phyloP scores from a whole-genome alignment of 2,329 filamentous ascomycete species.

The Diaporthe caulivora region DNA sequence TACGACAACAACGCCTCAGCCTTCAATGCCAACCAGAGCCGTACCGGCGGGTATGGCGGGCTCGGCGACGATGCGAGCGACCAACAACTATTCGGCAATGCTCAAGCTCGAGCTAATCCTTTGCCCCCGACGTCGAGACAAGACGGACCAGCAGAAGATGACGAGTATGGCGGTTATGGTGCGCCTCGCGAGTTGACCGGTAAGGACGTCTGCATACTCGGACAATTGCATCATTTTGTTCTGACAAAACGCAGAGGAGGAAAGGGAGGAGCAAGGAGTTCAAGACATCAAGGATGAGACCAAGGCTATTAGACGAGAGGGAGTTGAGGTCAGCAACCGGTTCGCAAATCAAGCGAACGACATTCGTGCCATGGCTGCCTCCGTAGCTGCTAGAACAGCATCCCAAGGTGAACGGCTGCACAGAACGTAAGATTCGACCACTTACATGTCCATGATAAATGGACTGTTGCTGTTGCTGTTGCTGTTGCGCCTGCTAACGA shows the following conservation, averaged over 20 bases:
- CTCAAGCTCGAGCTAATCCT: slow-evolving; percentile 31
- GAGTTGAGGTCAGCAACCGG: slow-evolving; percentile 58
- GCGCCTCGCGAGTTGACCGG: slow-evolving; percentile 76
- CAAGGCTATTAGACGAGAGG: slow-evolving; percentile 80
- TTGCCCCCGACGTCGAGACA: not conserved
- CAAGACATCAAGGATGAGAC: slow-evolving; percentile 81
- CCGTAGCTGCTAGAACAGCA: no score
- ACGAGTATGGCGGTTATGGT: slow-evolving; percentile 66
- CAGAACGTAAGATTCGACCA: not conserved
- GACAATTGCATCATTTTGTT: rapidly evolving
- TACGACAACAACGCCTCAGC: slow-evolving; percentile 57
- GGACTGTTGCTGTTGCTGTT: no score
- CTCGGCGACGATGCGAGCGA: slow-evolving; percentile 64
- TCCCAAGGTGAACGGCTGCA: not conserved
- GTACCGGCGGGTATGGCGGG: slow-evolving; percentile 72
- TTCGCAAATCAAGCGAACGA: not conserved
- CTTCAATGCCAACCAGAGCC: slow-evolving; percentile 48
- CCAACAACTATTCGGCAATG: slow-evolving; percentile 66
- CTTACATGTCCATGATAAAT: not conserved
- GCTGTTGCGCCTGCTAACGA: no score
- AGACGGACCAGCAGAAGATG: slow-evolving; percentile 8
- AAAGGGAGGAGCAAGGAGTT: slow-evolving; percentile 80
- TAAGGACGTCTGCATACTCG: not conserved
- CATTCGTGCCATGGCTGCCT: slow-evolving; percentile 31
- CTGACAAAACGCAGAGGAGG: slow-evolving; percentile 73